Percentiles rank a stretch among this genome's conserved stretches.
These are phyloP conservation scores for Cenococcum geophilum DNA, from an alignment of 495 filamentous ascomycete genomes.

Conservation along the genomic window DNA sequence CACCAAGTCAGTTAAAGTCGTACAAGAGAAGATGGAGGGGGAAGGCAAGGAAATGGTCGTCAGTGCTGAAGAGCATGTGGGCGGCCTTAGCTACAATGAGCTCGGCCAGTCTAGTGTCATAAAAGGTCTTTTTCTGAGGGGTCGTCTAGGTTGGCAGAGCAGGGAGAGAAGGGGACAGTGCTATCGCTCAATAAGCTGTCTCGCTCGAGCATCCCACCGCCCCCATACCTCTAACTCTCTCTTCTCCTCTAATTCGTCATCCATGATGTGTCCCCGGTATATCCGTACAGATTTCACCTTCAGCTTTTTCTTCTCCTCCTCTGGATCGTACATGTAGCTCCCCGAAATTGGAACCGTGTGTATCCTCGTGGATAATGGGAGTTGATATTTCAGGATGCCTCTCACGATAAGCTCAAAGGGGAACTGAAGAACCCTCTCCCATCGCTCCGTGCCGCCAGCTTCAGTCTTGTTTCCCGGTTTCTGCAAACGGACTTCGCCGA, in stretches of 20 bases:
- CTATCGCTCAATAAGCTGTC: background rate
- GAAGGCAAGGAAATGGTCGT: conserved; percentile 6
- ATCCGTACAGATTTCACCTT: background rate
- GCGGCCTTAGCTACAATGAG: background rate
- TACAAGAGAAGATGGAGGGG: conserved; percentile 5
- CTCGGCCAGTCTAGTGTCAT: conserved; percentile 3
- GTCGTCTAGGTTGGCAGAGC: background rate
- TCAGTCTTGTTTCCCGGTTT: conserved; percentile 87
- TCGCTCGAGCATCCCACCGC: background rate
- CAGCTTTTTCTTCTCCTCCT: conserved; percentile 20
- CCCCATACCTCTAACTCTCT: background rate
- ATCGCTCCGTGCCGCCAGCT: conserved; percentile 76
- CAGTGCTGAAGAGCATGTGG: conserved; percentile 2
- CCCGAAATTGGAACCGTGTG: conserved; percentile 21
- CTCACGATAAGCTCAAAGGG: conserved; percentile 88
- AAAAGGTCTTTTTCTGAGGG: background rate
- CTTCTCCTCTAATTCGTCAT: background rate
- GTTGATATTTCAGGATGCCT: conserved; percentile 79
- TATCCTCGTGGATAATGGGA: conserved; percentile 57
- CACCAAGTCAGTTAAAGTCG: background rate
- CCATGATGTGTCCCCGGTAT: background rate
- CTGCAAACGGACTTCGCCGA: conserved; percentile 72
- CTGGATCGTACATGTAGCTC: conserved; percentile 24
- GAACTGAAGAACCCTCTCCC: conserved; percentile 84
- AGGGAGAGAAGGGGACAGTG: background rate